These are phyloP conservation scores for Metarhizium album DNA, from an alignment of 2,329 filamentous ascomycete species.

Conservation along the genomic window DNA sequence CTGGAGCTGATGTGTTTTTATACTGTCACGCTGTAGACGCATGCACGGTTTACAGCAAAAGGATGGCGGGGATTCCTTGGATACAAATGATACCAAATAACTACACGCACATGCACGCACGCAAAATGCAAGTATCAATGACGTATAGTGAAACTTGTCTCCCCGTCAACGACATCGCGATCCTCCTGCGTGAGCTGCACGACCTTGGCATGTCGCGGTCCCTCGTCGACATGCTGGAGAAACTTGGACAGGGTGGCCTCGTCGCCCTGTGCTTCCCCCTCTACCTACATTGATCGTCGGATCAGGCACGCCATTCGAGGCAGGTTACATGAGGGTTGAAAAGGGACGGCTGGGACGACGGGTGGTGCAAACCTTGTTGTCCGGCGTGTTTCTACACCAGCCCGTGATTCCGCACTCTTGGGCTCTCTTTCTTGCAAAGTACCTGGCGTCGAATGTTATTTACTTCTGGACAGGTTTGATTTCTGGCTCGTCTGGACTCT, in stretches of 20 bases:
- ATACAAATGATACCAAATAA: background rate
- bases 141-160: slow-evolving; percentile 53
- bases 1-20: background rate
- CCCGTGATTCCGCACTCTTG: slow-evolving; percentile 41
- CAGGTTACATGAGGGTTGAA: too few relatives aligned
- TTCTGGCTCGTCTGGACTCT: too few relatives aligned
- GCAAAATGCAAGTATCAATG: slow-evolving; percentile 16
- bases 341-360: too few relatives aligned
- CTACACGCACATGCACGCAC: background rate
- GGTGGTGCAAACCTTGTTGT: slow-evolving; percentile 36
- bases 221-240: slow-evolving; percentile 62
- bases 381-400: slow-evolving; percentile 49
- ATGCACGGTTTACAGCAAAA: background rate
- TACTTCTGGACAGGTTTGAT: too few relatives aligned
- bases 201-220: slow-evolving; percentile 63
- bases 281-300: slow-evolving; percentile 46
- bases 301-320: background rate
- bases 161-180: slow-evolving; percentile 53
- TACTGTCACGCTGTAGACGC: background rate
- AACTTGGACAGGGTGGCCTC: slow-evolving; percentile 56
- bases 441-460: slow-evolving; percentile 21
- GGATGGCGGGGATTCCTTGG: background rate
- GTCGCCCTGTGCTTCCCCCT: slow-evolving; percentile 78
- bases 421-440: slow-evolving; percentile 45
- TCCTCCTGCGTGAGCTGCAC: slow-evolving; percentile 61